Evolutionary conservation across 148 eudicot species (phyloP).

Genomic region (Dianthus caryophyllus): DNA sequence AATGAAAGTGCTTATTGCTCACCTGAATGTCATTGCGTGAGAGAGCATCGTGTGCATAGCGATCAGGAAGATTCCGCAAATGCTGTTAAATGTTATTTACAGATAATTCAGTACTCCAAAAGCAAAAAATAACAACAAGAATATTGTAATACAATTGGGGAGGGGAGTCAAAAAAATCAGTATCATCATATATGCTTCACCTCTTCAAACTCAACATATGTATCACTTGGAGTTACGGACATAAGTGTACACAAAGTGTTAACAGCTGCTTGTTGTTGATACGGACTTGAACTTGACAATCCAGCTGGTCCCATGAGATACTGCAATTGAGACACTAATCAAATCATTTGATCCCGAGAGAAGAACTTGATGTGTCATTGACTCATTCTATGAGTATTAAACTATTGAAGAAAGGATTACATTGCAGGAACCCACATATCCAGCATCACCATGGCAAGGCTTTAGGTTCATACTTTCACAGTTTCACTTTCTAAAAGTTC

Average conservation of each 20-base stretch:
- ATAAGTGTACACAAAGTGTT: constrained; percentile 76
- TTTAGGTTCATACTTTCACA: not conserved
- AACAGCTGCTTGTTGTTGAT: constrained; percentile 78
- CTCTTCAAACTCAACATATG: constrained; percentile 80
- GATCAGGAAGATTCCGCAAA: constrained; percentile 58
- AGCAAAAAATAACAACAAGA: constrained; percentile 11
- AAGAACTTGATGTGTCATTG: not conserved
- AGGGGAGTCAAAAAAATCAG: not conserved
- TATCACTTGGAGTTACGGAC: constrained; percentile 70
- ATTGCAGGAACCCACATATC: not conserved
- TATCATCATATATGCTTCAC: constrained; percentile 24
- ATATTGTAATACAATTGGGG: not conserved
- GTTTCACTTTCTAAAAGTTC: not conserved
- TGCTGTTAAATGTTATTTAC: constrained; percentile 40
- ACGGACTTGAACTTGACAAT: constrained; percentile 57
- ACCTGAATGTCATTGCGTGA: constrained; percentile 84
- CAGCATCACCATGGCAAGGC: not conserved
- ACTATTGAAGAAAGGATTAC: not conserved
- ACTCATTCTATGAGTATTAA: not conserved
- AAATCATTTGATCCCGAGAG: not conserved
- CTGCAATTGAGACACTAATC: constrained; percentile 30
- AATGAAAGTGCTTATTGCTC: constrained; percentile 5
- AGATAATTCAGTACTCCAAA: constrained; percentile 10
- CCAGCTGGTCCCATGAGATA: constrained; percentile 66
- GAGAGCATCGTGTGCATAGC: constrained; percentile 59